These are phyloP conservation scores for Rubia yunnanensis DNA, from an alignment of 257 asterid species.

Conservation along the genomic window DNA sequence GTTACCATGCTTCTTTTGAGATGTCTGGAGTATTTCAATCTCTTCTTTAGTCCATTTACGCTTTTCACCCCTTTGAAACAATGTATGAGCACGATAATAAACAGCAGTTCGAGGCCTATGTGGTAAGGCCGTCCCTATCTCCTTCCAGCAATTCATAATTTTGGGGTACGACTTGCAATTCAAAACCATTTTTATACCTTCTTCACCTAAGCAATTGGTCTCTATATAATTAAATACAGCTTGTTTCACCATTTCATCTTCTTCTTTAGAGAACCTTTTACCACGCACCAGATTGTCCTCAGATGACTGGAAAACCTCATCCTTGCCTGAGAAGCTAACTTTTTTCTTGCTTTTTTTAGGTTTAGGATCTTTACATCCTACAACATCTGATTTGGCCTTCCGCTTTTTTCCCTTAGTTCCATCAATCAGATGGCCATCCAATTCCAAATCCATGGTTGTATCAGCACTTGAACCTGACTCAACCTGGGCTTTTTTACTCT, in stretches of 20 bases:
- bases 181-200: conserved; percentile 21
- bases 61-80: conserved; percentile 18
- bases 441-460: background rate
- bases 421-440: background rate
- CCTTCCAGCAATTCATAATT: conserved; percentile 21
- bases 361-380: background rate
- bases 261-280: conserved; percentile 21
- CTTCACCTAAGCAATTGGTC: conserved; percentile 21
- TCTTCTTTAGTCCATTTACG: conserved; percentile 26
- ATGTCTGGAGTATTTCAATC: conserved; percentile 4
- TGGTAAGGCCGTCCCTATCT: conserved; percentile 17
- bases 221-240: conserved; percentile 21
- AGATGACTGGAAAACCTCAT: background rate
- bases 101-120: conserved; percentile 8
- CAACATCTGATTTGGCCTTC: background rate
- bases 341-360: conserved; percentile 3
- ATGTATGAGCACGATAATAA: conserved; percentile 22
- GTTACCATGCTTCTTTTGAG: conserved; percentile 10
- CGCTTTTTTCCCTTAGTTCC: background rate
- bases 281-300: conserved; percentile 3
- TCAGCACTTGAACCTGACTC: background rate
- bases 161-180: conserved; percentile 15
- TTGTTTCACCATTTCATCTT: conserved; percentile 20
- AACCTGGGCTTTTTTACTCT: background rate
- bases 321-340: conserved; percentile 1